phyloP scores from a whole-genome alignment of 2,329 filamentous ascomycete species.

The Aspergillus tanneri region DNA sequence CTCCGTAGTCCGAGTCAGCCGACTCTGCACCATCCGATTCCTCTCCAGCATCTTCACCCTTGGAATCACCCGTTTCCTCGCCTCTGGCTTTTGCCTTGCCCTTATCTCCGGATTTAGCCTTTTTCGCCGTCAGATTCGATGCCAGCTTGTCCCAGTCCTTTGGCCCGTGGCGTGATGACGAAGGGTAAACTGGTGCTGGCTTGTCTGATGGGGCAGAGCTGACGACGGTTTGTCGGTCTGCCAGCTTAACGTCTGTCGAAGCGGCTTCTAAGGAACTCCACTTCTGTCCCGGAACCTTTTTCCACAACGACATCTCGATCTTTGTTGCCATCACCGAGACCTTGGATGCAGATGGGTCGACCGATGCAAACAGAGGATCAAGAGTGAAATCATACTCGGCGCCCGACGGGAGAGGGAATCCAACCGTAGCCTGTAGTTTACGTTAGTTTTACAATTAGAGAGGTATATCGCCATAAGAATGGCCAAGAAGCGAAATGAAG shows the following conservation, averaged over 20 bases:
- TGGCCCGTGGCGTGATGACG: constrained; percentile 76
- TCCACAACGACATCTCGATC: constrained; percentile 72
- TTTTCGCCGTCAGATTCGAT: constrained; percentile 47
- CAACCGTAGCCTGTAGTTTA: constrained; percentile 50
- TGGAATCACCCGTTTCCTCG: constrained; percentile 31
- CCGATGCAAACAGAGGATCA: constrained; percentile 64
- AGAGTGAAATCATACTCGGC: constrained; percentile 62
- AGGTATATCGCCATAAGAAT: constrained; percentile 1
- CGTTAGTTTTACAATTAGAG: constrained; percentile 19
- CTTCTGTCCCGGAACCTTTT: constrained; percentile 63
- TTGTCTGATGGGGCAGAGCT: constrained; percentile 18
- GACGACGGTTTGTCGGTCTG: constrained; percentile 20
- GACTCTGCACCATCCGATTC: constrained; percentile 55
- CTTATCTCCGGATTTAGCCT: constrained; percentile 30
- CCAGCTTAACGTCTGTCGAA: constrained; percentile 24
- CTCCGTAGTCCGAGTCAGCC: constrained; percentile 44
- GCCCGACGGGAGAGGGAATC: constrained; percentile 57
- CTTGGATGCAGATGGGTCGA: constrained; percentile 62
- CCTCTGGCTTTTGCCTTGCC: constrained; percentile 32
- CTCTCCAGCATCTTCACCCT: constrained; percentile 44
- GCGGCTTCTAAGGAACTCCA: constrained; percentile 63
- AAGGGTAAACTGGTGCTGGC: constrained; percentile 70
- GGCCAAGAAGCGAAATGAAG: constrained; percentile 18
- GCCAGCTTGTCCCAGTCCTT: constrained; percentile 91
- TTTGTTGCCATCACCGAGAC: constrained; percentile 72